Base-by-base conservation (phyloP, 306 rosid genomes). In the Benincasa hispida region DNA sequence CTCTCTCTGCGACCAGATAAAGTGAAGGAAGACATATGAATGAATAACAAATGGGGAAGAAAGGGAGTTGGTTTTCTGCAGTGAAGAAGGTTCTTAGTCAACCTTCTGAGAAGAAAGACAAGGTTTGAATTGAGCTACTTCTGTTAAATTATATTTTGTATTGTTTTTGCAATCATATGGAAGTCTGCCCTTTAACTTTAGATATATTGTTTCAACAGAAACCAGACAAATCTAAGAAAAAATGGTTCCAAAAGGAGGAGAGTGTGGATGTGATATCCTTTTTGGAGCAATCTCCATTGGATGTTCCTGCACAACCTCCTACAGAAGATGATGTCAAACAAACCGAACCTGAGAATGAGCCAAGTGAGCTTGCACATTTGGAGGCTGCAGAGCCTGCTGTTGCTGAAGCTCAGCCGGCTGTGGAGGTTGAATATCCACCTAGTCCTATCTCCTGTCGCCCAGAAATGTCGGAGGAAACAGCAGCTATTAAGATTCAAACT, bases 1-100 rank as follows among this genome's bases (percentile, higher is more conserved):
- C 48, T 30, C 77, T 73, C 55, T n/a, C 77, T 10, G 69, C 3
- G 24, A 27, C 8, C 76, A 72, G 76, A 72, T 72, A 27, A 42
- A 68, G 74, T 13, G 54, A 42, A 42, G 47, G 39, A 9, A 48
- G 76, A 10, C 60, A 72, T 50, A 28, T 76, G 79, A 76, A 7
- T 45, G 27, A 45, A 45, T 60, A 89, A 88, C 82, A 81, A 88
- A 95, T 95, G 99, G 99, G 96, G 77, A 86, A 85, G 87, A 95
- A 90, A 79, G 98, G 96, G 83, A 87, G 83, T 82, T 95, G 98
- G 97, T 92, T 95, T 88, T 92, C 96, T 79, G 68, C 73, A 8
- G 97, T 92, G 84, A 95, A 82, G 90, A 95, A 89, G 84, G 97
- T 89, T 80, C 89, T 95, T 82, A 92, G 97, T 73, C 92, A 93